phyloP scores from a whole-genome alignment of 306 rosid species.

The Sindora glabra region DNA sequence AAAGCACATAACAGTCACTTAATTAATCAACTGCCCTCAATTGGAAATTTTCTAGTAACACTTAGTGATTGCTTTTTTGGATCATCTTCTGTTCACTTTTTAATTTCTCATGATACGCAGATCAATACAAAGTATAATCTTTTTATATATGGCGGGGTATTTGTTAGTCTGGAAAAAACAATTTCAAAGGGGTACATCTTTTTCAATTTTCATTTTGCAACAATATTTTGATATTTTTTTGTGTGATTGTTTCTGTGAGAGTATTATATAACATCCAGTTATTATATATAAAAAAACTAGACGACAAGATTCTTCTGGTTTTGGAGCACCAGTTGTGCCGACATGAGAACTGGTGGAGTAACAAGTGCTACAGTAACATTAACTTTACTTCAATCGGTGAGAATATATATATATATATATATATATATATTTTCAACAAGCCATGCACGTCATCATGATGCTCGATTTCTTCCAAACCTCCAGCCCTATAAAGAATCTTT shows the following conservation, averaged over 20 bases:
- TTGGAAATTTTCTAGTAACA: no score
- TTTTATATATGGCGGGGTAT: slow-evolving; percentile 94
- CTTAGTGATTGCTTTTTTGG: neutral
- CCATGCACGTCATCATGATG: neutral
- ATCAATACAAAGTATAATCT: slow-evolving; percentile 90
- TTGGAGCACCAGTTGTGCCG: slow-evolving; percentile 94
- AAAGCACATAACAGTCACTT: no score
- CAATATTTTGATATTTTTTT: neutral
- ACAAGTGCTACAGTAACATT: slow-evolving; percentile 65
- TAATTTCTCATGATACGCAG: slow-evolving; percentile 41
- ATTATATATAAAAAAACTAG: slow-evolving; percentile 48
- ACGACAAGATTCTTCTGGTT: slow-evolving; percentile 97
- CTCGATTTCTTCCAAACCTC: neutral
- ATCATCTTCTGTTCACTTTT: slow-evolving; percentile 4
- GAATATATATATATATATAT: no score
- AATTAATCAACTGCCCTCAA: no score
- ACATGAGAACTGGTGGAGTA: slow-evolving; percentile 68
- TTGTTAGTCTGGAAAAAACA: slow-evolving; percentile 90
- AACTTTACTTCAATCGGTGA: slow-evolving; percentile 78
- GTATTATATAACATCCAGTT: neutral
- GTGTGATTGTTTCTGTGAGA: neutral
- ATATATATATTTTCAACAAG: neutral
- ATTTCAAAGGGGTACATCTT: slow-evolving; percentile 79
- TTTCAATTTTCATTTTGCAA: neutral
- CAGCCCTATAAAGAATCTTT: no score